A percentile compares a stretch with the other conserved stretches of the same genome.
These are phyloP conservation scores for Claviceps sp. DNA, from an alignment of 2,329 filamentous ascomycete species.

Conservation along the genomic window DNA sequence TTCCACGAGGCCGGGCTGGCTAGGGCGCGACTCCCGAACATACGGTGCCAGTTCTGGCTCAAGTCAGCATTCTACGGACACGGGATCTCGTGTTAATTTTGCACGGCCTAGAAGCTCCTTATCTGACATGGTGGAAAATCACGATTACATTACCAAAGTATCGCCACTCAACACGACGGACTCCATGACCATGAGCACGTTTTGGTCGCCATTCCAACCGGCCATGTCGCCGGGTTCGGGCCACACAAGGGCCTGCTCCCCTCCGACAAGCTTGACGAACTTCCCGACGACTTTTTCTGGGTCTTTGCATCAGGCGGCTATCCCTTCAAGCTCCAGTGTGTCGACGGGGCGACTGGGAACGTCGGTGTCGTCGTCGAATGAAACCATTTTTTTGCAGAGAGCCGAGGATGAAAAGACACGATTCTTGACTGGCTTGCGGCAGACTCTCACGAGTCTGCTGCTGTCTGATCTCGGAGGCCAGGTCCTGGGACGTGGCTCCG, in stretches of 20 bases:
- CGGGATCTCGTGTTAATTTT: constrained; percentile 45
- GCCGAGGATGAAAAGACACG: constrained; percentile 55
- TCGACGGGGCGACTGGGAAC: constrained; percentile 48
- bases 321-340: constrained; percentile 32
- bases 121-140: constrained; percentile 54
- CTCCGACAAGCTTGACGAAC: constrained; percentile 47
- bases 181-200: constrained; percentile 50
- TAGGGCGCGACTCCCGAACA: constrained; percentile 35
- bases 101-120: constrained; percentile 42
- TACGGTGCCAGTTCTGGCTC: constrained; percentile 40
- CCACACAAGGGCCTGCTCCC: constrained; percentile 45
- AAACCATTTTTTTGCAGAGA: constrained; percentile 50
- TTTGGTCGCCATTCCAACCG: constrained; percentile 79
- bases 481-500: constrained; percentile 77
- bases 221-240: constrained; percentile 49
- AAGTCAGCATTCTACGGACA: constrained; percentile 59
- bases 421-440: constrained; percentile 67
- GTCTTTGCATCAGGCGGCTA: constrained; percentile 25
- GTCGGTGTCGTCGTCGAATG: constrained; percentile 53
- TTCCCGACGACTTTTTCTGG: constrained; percentile 36
- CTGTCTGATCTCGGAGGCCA: constrained; percentile 80
- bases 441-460: constrained; percentile 69
- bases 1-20: constrained; percentile 34
- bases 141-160: constrained; percentile 55
- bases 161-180: constrained; percentile 62